A percentile compares a stretch with the other conserved stretches of the same genome.
Conservation (phyloP, 2,329 filamentous ascomycete species). For the Claviceps pazoutovae region DNA sequence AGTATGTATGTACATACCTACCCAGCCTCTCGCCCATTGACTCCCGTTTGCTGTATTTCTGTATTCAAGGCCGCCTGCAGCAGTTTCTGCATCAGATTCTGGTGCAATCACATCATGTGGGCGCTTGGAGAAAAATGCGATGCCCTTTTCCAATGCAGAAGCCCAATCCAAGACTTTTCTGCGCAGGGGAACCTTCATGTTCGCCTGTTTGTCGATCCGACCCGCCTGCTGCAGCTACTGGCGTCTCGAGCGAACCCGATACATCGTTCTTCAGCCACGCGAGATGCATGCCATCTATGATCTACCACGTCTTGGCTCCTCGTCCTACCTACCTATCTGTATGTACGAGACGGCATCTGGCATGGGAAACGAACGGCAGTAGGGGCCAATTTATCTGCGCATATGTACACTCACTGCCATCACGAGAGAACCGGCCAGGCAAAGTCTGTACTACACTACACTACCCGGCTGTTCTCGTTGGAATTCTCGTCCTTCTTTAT, state of each 20-base stretch:
- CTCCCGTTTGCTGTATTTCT: too few relatives aligned
- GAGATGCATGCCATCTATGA: conserved; percentile 7
- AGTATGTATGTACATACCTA: too few relatives aligned
- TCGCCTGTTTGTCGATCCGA: conserved; percentile 6
- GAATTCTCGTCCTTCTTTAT: too few relatives aligned
- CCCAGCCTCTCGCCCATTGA: too few relatives aligned
- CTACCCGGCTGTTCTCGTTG: too few relatives aligned
- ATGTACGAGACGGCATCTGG: conserved; percentile 1
- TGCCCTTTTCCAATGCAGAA: background rate
- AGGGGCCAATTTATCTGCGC: background rate
- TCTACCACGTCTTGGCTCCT: conserved; percentile 1
- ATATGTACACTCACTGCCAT: conserved; percentile 1
- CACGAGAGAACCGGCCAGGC: background rate
- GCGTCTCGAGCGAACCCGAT: background rate
- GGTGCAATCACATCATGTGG: too few relatives aligned
- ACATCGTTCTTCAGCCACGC: conserved; percentile 3
- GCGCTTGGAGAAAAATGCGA: background rate
- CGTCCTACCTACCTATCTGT: background rate
- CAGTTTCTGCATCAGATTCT: too few relatives aligned
- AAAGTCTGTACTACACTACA: background rate
- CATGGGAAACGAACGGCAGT: background rate
- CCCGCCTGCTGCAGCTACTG: conserved; percentile 4
- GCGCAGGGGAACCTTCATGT: background rate
- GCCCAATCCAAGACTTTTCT: too few relatives aligned
- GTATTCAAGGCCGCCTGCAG: too few relatives aligned